These are phyloP conservation scores for Elongisporangium prolatum DNA, from an alignment of 352 stramenopile genomes.

Conservation along the genomic window DNA sequence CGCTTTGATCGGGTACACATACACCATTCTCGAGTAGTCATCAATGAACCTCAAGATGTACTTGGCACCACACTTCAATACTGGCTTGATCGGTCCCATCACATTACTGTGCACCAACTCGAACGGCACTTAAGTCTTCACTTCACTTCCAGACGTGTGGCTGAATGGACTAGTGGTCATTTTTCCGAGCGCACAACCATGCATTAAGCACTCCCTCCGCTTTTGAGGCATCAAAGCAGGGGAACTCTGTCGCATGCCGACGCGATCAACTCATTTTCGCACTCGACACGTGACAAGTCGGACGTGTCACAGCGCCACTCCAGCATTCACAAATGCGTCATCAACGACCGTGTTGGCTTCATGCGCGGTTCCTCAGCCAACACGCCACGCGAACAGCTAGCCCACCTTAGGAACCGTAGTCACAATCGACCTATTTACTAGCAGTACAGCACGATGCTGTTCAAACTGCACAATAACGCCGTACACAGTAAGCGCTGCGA, in stretches of 20 bases:
- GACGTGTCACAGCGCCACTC: slow-evolving; percentile 14
- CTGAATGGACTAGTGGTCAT: slow-evolving; percentile 4
- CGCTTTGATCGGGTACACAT: slow-evolving; percentile 9
- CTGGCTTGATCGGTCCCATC: slow-evolving; percentile 13
- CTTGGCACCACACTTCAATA: slow-evolving; percentile 5
- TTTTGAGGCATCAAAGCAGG: not conserved
- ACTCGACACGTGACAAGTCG: slow-evolving; percentile 6
- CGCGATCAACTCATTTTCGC: not conserved
- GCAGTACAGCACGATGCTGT: too few relatives aligned
- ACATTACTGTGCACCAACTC: slow-evolving; percentile 19
- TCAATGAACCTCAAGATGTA: slow-evolving; percentile 15
- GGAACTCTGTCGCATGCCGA: slow-evolving; percentile 1
- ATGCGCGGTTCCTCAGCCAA: too few relatives aligned
- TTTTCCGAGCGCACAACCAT: slow-evolving; percentile 16
- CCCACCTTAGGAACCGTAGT: too few relatives aligned
- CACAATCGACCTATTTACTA: too few relatives aligned
- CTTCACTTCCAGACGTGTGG: slow-evolving; percentile 5
- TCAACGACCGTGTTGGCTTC: too few relatives aligned
- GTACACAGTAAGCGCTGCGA: too few relatives aligned
- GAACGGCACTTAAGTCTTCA: slow-evolving; percentile 8
- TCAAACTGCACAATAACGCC: too few relatives aligned
- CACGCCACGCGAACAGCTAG: too few relatives aligned
- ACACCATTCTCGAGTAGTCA: slow-evolving; percentile 9
- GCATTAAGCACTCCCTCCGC: slow-evolving; percentile 7
- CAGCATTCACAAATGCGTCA: not conserved